phyloP scores from a whole-genome alignment of 495 filamentous ascomycete genomes.

The Penicillium odoratum region DNA sequence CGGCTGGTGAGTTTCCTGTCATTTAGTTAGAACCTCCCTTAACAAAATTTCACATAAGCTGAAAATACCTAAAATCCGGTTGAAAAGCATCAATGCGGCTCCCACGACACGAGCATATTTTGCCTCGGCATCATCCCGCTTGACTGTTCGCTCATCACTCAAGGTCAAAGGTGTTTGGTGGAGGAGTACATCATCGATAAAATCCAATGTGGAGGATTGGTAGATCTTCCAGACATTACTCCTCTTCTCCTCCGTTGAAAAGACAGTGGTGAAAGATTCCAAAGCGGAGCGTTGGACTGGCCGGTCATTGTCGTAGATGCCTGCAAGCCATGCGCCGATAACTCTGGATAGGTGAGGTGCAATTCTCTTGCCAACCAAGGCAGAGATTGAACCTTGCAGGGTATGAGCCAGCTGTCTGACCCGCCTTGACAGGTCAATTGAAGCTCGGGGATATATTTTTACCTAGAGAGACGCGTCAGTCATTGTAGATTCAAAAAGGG shows the following conservation, averaged over 20 bases:
- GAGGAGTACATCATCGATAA: slow-evolving; percentile 70
- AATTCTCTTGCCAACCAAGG: slow-evolving; percentile 73
- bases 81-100: slow-evolving; percentile 50
- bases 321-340: slow-evolving; percentile 84
- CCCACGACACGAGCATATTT: slow-evolving; percentile 82
- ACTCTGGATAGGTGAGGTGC: slow-evolving; percentile 73
- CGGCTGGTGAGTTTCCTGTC: slow-evolving; percentile 42
- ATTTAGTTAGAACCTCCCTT: background rate
- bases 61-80: slow-evolving; percentile 45
- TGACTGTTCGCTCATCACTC: slow-evolving; percentile 83
- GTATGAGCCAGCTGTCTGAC: slow-evolving; percentile 82
- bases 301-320: slow-evolving; percentile 82
- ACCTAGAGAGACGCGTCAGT: slow-evolving; percentile 53
- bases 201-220: slow-evolving; percentile 73
- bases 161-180: slow-evolving; percentile 77
- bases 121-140: slow-evolving; percentile 75
- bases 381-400: slow-evolving; percentile 70
- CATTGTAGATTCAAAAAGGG: slow-evolving; percentile 11
- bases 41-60: background rate
- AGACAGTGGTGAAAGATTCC: slow-evolving; percentile 70
- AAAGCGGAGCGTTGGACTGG: slow-evolving; percentile 68
- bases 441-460: slow-evolving; percentile 80
- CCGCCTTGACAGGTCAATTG: slow-evolving; percentile 83
- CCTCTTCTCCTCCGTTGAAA: slow-evolving; percentile 77
- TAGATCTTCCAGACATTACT: slow-evolving; percentile 73